Percentiles rank a stretch among this genome's conserved stretches.
Evolutionary conservation across 2,329 filamentous ascomycete species (phyloP).

Genomic region (Colletotrichum graminicola): DNA sequence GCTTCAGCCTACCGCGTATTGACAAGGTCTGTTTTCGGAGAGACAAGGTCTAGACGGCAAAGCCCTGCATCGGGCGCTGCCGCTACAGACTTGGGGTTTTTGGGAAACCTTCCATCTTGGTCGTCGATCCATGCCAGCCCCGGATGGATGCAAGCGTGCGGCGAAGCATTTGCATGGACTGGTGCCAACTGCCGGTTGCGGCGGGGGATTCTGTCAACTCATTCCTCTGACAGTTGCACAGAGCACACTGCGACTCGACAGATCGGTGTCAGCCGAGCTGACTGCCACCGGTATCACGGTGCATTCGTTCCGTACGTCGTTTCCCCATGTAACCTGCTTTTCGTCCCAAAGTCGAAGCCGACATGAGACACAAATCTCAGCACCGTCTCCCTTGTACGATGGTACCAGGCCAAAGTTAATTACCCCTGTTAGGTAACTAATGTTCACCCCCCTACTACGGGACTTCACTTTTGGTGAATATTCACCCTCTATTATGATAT

Average conservation of each 20-base stretch:
- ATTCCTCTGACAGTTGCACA: not conserved
- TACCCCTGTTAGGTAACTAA: no score
- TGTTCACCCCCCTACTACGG: no score
- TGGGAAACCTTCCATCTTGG: slow-evolving; percentile 2
- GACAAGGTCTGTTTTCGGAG: not conserved
- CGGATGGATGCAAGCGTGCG: slow-evolving; percentile 17
- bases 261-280: not conserved
- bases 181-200: not conserved
- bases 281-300: slow-evolving; percentile 11
- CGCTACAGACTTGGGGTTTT: not conserved
- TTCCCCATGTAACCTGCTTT: slow-evolving; percentile 16
- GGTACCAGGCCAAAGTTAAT: no score
- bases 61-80: slow-evolving; percentile 3
- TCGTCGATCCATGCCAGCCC: not conserved
- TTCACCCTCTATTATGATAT: no score
- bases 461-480: no score
- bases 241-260: not conserved
- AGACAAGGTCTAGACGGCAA: not conserved
- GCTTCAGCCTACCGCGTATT: no score
- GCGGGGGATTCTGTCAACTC: slow-evolving; percentile 9
- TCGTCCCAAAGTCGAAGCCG: slow-evolving; percentile 21
- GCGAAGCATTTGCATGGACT: slow-evolving; percentile 8
- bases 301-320: slow-evolving; percentile 4
- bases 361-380: slow-evolving; percentile 21
- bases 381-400: slow-evolving; percentile 34